Conservation (phyloP, 1,284 basidiomycete species). For the Puccinia brachypodii region DNA sequence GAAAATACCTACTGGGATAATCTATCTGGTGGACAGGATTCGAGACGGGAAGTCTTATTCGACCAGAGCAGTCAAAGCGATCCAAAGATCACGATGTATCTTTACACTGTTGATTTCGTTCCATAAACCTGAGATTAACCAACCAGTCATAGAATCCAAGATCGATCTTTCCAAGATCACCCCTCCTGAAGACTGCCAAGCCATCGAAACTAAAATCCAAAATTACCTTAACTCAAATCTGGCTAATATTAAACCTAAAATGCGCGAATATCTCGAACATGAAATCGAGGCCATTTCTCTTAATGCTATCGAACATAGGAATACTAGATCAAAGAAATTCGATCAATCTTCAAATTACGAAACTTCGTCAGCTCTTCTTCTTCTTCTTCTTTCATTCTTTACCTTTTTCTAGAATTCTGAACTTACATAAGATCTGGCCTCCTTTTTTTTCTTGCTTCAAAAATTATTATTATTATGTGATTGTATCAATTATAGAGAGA, state of each 20-base stretch:
- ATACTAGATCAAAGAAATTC: slow-evolving; percentile 7
- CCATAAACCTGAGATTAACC: slow-evolving; percentile 74
- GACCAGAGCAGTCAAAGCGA: slow-evolving; percentile 72
- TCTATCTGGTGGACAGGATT: slow-evolving; percentile 82
- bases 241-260: slow-evolving; percentile 9
- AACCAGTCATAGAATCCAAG: slow-evolving; percentile 60
- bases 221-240: slow-evolving; percentile 23
- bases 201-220: slow-evolving; percentile 28
- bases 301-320: slow-evolving; percentile 39
- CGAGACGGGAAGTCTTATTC: slow-evolving; percentile 72
- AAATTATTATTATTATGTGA: too few species aligned
- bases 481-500: too few species aligned
- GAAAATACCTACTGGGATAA: slow-evolving; percentile 66
- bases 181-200: slow-evolving; percentile 13
- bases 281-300: slow-evolving; percentile 34
- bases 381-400: neutral
- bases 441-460: too few species aligned
- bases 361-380: neutral
- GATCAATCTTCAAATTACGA: slow-evolving; percentile 1
- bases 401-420: neutral
- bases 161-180: slow-evolving; percentile 12
- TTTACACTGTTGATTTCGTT: slow-evolving; percentile 85
- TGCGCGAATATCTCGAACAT: slow-evolving; percentile 15
- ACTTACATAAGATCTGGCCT: too few species aligned
- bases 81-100: slow-evolving; percentile 72